Evolutionary conservation across 768 basidiomycete genomes (phyloP), one percentile per base, ranked within the genome.

Genomic region (Kwoniella sp.): DNA sequence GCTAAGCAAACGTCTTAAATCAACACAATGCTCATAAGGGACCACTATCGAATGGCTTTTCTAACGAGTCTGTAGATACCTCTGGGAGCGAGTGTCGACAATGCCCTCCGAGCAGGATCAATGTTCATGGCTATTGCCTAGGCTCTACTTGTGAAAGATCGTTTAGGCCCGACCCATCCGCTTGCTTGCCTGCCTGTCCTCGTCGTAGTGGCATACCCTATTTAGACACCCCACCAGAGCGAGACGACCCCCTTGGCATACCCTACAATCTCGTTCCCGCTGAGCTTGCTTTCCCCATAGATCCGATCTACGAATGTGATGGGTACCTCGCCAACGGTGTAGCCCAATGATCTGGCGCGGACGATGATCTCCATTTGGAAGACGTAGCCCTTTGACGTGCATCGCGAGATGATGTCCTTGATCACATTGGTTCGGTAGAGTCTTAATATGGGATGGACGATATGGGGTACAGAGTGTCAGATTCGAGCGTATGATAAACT

Each of bases 281-380:
- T 90, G 50, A 95, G 84, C 82, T 95, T 95, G 80, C 91, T 93
- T 82, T 94, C 92, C 0, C 93, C 93, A 79, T 90, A 94, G 75
- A 95, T 88, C 38, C 93, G 86, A 82, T 95, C 93, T 51, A 94
- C 93, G 73, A 95, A 95, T 1, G 92, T 95, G 68, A 95, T 95
- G 0, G 93, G 93, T 26, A 95, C 86, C 79, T 95, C 93, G 3
- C 92, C 93, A 0, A 95, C 87, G 3, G 85, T 87, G 81, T 92
- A 94, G 4, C 91, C 92, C 61, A 91, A 82, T 1, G 90, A 87
- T 23, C 88, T 85, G 4, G 93, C 93, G 0, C 93, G 86, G 22
- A 92, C 93, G 86, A 94, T 94, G 89, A 94, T 95, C 79, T 95
- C 93, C 93, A 95, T 95, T 84, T 95, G 93, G 84, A 95, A 94